Evolutionary conservation across 2,329 filamentous ascomycete genomes (phyloP).

Genomic region (Cladophialophora carrionii): DNA sequence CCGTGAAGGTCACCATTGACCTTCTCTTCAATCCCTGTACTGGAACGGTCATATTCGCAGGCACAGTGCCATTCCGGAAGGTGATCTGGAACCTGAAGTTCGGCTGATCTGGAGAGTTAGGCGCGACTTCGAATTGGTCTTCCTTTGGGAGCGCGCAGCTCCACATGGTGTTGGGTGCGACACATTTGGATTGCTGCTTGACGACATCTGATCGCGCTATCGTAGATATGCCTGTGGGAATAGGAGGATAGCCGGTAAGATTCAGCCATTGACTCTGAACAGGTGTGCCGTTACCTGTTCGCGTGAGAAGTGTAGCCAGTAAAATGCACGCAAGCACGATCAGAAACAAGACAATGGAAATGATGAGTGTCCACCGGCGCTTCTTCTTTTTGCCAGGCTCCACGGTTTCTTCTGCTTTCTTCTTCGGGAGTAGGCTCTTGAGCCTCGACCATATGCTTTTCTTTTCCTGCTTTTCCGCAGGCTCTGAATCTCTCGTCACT

Average conservation of each 20-base stretch:
- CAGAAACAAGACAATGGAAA: conserved; percentile 59
- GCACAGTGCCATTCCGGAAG: conserved; percentile 59
- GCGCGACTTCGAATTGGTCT: conserved; percentile 65
- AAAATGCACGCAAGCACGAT: conserved; percentile 52
- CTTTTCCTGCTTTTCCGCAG: conserved; percentile 51
- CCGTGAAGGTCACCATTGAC: conserved; percentile 44
- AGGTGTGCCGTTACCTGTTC: conserved; percentile 48
- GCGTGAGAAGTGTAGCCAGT: conserved; percentile 61
- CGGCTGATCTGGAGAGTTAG: conserved; percentile 69
- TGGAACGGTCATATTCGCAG: conserved; percentile 64
- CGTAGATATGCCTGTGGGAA: conserved; percentile 81
- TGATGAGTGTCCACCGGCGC: conserved; percentile 53
- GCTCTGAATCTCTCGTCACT: background rate
- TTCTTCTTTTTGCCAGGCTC: conserved; percentile 50
- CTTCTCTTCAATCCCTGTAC: conserved; percentile 45
- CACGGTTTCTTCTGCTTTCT: background rate
- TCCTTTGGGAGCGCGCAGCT: conserved; percentile 84
- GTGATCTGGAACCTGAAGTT: conserved; percentile 78
- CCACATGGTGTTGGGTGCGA: conserved; percentile 75
- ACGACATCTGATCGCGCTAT: conserved; percentile 73
- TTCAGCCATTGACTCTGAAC: conserved; percentile 73
- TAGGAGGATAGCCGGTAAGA: conserved; percentile 80
- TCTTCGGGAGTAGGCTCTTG: conserved; percentile 20
- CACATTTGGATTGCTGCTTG: conserved; percentile 68
- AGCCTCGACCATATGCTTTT: conserved; percentile 20